phyloP scores from a whole-genome alignment of 164 flowering plant genomes.

The Annona squamosa region DNA sequence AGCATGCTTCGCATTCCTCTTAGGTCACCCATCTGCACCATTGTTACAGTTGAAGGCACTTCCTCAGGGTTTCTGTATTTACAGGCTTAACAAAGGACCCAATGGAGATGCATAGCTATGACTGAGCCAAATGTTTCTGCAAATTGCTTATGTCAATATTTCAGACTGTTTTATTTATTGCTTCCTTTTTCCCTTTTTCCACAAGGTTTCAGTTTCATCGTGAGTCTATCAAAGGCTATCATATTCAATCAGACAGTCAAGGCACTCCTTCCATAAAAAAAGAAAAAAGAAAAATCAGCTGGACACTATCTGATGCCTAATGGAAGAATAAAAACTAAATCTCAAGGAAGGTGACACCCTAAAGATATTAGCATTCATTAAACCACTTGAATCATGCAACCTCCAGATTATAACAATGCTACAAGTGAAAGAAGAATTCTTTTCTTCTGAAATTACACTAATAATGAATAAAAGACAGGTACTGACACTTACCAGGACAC shows the following conservation, averaged over 20 bases:
- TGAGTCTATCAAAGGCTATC: background rate
- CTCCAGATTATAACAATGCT: background rate
- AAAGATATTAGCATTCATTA: background rate
- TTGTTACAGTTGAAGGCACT: background rate
- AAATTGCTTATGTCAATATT: background rate
- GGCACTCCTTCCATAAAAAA: background rate
- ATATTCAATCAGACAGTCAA: background rate
- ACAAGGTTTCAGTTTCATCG: too few relatives aligned
- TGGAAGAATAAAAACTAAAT: background rate
- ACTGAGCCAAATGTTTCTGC: background rate
- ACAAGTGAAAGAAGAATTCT: background rate
- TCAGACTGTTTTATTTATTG: background rate
- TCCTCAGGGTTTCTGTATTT: background rate
- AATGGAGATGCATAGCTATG: background rate
- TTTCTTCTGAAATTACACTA: background rate
- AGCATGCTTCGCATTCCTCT: background rate
- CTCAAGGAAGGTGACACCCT: background rate
- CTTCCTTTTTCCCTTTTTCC: too few relatives aligned
- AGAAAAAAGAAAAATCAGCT: background rate
- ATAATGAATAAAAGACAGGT: background rate
- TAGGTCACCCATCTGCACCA: background rate
- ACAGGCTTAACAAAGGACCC: background rate
- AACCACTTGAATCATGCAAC: background rate
- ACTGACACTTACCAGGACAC: constrained; percentile 71
- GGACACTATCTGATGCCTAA: background rate